Base-by-base conservation (phyloP, 2,329 filamentous ascomycete species). In the Chalaropsis thielavioides region DNA sequence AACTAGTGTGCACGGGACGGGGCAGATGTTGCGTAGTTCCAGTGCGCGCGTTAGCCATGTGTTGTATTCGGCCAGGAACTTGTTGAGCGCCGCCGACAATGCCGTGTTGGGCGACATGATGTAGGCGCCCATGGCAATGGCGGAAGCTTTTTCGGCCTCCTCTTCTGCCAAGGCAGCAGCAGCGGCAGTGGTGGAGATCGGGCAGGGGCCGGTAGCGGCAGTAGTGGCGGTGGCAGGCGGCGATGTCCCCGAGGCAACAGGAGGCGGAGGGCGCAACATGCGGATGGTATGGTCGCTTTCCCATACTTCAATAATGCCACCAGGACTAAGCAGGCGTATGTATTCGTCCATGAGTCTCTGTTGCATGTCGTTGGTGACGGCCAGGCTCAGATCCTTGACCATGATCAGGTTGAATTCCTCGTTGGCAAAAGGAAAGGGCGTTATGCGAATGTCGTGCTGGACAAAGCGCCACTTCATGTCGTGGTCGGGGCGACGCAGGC, bases 391-490 rank as follows among this genome's bases (percentile, higher is more conserved):
- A 72, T 96, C 91, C 74, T 96, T 96, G 71, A 90, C 81, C 79
- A 96, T 90, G 70, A 97, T 82, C 49, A 96, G 80, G 72, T 96
- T 90, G 73, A 95, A 96, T 70, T 92, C 86, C 43, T 81, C 86
- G 67, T 90, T 83, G 1, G 84, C 79, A 68, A 96, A 90, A 0
- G 92, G 92, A 71, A 92, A 83, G 0, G 90, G 89, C 1, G 81
- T 73, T 67, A 83, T 82, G 66, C 90, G 86, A 68, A 95, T 76
- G 74, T 96, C 92, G 72, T 96, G 90, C 72, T 92, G 88, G 63
- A 95, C 83, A 72, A 96, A 96, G 11, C 80, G 84, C 90, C 91
- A 96, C 69, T 89, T 86, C 79, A 96, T 87, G 60, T 89, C 89
- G 70, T 86, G 85, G 69, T 83, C 81, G 3, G 78, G 78, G 69